These are phyloP conservation scores for Epichloe bromicola DNA, from an alignment of 2,329 filamentous ascomycete species.

Conservation along the genomic window DNA sequence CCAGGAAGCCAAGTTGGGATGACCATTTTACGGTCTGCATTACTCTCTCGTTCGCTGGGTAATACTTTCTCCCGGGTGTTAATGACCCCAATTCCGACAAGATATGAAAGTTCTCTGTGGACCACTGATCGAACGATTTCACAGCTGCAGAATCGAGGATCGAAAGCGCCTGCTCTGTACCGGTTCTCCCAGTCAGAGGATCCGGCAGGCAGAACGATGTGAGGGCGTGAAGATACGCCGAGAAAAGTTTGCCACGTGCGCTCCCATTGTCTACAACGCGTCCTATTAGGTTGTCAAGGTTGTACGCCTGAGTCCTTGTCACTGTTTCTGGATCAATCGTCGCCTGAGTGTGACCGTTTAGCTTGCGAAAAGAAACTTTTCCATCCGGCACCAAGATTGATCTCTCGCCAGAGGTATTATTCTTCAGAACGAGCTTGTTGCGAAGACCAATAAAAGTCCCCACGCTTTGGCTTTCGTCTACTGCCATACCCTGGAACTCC, in stretches of 20 bases:
- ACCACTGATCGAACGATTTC: slow-evolving; percentile 23
- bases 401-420: slow-evolving; percentile 12
- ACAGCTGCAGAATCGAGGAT: slow-evolving; percentile 36
- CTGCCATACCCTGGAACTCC: slow-evolving; percentile 33
- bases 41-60: slow-evolving; percentile 22
- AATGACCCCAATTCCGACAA: not conserved
- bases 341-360: slow-evolving; percentile 21
- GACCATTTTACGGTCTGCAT: slow-evolving; percentile 38
- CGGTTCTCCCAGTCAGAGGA: slow-evolving; percentile 32
- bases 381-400: slow-evolving; percentile 27
- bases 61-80: slow-evolving; percentile 20
- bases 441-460: slow-evolving; percentile 34
- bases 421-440: slow-evolving; percentile 31
- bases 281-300: slow-evolving; percentile 35
- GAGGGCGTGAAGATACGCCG: slow-evolving; percentile 39
- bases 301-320: slow-evolving; percentile 27
- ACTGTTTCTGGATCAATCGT: slow-evolving; percentile 15
- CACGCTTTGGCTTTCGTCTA: slow-evolving; percentile 27
- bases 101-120: not conserved
- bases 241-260: slow-evolving; percentile 36
- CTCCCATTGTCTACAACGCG: slow-evolving; percentile 36
- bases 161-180: slow-evolving; percentile 38
- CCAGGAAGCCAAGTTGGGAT: slow-evolving; percentile 21
- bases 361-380: not conserved
- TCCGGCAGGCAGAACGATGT: slow-evolving; percentile 41